A percentile compares a stretch with the other conserved stretches of the same genome.
These are phyloP conservation scores for Populus deltoides DNA, from an alignment of 345 rosid genomes.

Conservation along the genomic window DNA sequence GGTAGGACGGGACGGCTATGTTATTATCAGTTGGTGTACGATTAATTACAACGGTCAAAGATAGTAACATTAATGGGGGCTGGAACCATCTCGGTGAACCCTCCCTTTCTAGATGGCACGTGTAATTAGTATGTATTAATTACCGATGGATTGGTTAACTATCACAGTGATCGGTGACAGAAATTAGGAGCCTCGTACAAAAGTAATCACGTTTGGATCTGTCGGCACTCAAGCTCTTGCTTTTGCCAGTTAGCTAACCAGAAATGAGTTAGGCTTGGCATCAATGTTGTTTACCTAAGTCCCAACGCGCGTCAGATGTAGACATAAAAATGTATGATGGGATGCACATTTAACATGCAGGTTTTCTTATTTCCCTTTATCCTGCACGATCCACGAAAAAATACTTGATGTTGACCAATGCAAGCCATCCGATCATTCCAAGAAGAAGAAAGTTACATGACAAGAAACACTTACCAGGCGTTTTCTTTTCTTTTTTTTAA, in stretches of 20 bases:
- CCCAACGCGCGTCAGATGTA: no score
- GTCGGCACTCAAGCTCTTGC: background rate
- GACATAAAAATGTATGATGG: no score
- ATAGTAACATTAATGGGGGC: no score
- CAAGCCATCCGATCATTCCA: background rate
- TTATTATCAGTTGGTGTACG: no score
- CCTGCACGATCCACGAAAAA: background rate
- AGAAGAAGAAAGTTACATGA: no score
- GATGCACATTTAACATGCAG: background rate
- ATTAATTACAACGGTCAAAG: no score
- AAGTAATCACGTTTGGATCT: background rate
- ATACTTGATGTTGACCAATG: background rate
- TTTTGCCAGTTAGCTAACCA: background rate
- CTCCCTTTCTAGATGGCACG: no score
- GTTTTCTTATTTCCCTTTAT: background rate
- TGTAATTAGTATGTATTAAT: no score
- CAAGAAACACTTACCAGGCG: no score
- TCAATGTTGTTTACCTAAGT: background rate
- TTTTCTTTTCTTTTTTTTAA: no score
- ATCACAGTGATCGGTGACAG: background rate
- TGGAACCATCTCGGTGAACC: no score
- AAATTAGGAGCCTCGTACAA: background rate
- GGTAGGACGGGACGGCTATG: no score
- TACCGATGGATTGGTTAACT: background rate
- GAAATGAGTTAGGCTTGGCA: background rate